These are phyloP conservation scores for Mortierella sp. DNA, from an alignment of 371 early-diverging fungal species.

Conservation along the genomic window DNA sequence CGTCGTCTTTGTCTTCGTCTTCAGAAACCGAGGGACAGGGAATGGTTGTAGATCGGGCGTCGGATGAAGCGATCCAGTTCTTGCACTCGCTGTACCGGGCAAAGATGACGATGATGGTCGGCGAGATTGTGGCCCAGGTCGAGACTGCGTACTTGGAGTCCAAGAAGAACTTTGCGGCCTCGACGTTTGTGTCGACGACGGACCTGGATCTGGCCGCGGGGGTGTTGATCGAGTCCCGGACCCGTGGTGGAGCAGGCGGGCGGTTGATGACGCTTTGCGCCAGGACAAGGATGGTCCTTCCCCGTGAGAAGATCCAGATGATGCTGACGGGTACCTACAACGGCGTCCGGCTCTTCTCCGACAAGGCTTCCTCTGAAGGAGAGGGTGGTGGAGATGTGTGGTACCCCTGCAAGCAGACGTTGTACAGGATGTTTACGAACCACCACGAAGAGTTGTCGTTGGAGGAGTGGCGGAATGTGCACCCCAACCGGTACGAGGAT, in stretches of 20 bases:
- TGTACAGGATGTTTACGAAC: slow-evolving; percentile 40
- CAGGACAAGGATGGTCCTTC: slow-evolving; percentile 18
- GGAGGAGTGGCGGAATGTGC: slow-evolving; percentile 32
- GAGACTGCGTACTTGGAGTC: slow-evolving; percentile 27
- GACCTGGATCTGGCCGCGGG: slow-evolving; percentile 55
- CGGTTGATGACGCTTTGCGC: slow-evolving; percentile 41
- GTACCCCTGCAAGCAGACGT: slow-evolving; percentile 28
- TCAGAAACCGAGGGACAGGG: no score
- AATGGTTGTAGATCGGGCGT: not conserved
- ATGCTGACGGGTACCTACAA: slow-evolving; percentile 43
- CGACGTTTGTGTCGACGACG: slow-evolving; percentile 28
- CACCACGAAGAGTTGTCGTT: slow-evolving; percentile 37
- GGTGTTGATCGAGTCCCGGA: slow-evolving; percentile 36
- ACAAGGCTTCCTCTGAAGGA: slow-evolving; percentile 16
- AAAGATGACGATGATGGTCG: slow-evolving; percentile 34
- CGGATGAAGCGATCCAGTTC: slow-evolving; percentile 37
- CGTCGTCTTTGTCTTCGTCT: slow-evolving; percentile 2
- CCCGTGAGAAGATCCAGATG: slow-evolving; percentile 56
- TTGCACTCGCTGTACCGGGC: slow-evolving; percentile 28
- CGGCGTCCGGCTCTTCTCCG: slow-evolving; percentile 44
- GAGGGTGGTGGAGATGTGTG: not conserved
- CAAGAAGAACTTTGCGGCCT: slow-evolving; percentile 21
- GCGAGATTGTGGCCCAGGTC: slow-evolving; percentile 26
- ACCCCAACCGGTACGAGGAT: slow-evolving; percentile 21
- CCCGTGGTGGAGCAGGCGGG: slow-evolving; percentile 35